A percentile compares a stretch with the other conserved stretches of the same genome.
Evolutionary conservation across 139 green algal species (phyloP).

Genomic region (Coelastrella sp.): DNA sequence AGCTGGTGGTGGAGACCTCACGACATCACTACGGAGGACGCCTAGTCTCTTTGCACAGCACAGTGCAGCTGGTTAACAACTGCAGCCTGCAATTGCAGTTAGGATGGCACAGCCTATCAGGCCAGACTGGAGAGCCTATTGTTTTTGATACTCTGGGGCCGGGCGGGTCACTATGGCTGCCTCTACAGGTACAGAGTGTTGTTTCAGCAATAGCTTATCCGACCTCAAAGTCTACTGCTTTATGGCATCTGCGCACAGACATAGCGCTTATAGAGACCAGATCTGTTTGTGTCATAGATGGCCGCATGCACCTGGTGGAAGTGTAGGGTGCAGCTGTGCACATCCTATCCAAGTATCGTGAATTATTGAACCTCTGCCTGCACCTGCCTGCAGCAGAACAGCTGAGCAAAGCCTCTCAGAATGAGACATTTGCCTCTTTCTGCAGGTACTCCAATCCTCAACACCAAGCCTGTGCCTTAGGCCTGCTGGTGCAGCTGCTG

Average conservation of each 20-base stretch:
- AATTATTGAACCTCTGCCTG: too few species aligned
- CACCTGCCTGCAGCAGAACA: too few species aligned
- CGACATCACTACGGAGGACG: constrained; percentile 54
- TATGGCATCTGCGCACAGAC: background rate
- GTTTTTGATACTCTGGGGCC: constrained; percentile 54
- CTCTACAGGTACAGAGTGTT: constrained; percentile 50
- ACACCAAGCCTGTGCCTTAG: constrained; percentile 54
- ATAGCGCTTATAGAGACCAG: too few species aligned
- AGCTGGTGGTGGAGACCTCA: constrained; percentile 54
- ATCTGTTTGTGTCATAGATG: too few species aligned
- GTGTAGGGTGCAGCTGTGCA: too few species aligned
- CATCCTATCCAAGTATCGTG: too few species aligned
- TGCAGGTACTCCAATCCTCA: constrained; percentile 38
- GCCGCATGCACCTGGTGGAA: too few species aligned
- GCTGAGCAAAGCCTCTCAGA: too few species aligned
- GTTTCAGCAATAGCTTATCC: background rate
- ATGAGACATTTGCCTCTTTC: background rate
- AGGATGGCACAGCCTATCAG: constrained; percentile 45
- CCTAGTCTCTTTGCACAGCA: constrained; percentile 60
- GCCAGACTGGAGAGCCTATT: constrained; percentile 20
- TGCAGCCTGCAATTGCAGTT: constrained; percentile 56
- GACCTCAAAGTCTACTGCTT: too few species aligned
- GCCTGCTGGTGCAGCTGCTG: constrained; percentile 25
- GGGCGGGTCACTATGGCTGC: constrained; percentile 61
- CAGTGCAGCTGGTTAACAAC: constrained; percentile 65